A percentile compares a stretch with the other conserved stretches of the same genome.
Conservation (phyloP, 176 grass and related monocot genomes). For the Paspalum vaginatum region DNA sequence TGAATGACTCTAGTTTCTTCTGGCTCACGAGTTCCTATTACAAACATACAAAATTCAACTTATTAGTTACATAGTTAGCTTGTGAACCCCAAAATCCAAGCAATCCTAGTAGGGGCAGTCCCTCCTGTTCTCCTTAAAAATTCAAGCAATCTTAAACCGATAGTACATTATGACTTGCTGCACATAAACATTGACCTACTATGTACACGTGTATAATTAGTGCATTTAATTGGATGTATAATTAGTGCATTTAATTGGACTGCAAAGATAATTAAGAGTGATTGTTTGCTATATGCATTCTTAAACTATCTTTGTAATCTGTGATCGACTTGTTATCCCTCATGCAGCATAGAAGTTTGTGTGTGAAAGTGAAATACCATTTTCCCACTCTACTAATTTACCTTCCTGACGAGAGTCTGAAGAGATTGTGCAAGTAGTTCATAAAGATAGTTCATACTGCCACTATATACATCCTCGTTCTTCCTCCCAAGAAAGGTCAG, state of each 20-base stretch:
- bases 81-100: not conserved
- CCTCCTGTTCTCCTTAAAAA: too few relatives aligned
- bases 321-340: not conserved
- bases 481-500: constrained; percentile 44
- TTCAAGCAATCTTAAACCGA: not conserved
- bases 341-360: not conserved
- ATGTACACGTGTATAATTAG: not conserved
- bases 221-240: not conserved
- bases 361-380: not conserved
- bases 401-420: not conserved
- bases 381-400: not conserved
- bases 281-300: not conserved
- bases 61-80: not conserved
- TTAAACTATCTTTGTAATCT: not conserved
- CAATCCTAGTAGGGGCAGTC: too few relatives aligned
- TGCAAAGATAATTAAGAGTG: not conserved
- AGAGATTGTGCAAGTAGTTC: constrained; percentile 7
- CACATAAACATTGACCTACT: not conserved
- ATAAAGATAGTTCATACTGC: not conserved
- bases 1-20: constrained; percentile 39
- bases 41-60: not conserved
- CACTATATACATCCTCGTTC: not conserved
- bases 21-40: constrained; percentile 37
- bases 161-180: not conserved
- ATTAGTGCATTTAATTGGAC: not conserved